Conservation (phyloP, 2,329 filamentous ascomycete species). For the Cladophialophora psammophila region DNA sequence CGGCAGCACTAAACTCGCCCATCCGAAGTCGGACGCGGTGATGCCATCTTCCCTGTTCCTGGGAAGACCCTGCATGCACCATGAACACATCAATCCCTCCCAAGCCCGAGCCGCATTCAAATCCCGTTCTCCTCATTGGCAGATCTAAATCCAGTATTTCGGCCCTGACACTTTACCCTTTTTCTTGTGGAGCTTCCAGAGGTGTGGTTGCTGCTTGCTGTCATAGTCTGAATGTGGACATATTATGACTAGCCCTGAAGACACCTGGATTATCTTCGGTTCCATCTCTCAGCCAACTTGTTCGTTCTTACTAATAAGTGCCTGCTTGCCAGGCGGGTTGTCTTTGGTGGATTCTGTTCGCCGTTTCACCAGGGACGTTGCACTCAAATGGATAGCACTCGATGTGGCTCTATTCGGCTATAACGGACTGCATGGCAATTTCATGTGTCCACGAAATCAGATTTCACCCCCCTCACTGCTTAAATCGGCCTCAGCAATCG, state of each 20-base stretch:
- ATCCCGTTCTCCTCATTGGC: slow-evolving; percentile 25
- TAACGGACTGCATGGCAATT: neutral
- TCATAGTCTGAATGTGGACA: neutral
- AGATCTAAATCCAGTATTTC: neutral
- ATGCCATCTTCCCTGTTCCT: slow-evolving; percentile 19
- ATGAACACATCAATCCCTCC: slow-evolving; percentile 9
- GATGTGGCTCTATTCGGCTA: slow-evolving; percentile 1
- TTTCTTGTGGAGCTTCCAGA: neutral
- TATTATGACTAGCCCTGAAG: neutral
- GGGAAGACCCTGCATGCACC: slow-evolving; percentile 31
- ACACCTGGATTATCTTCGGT: slow-evolving; percentile 1
- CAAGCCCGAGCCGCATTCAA: slow-evolving; percentile 30
- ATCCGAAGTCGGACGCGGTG: slow-evolving; percentile 32
- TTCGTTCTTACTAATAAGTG: neutral
- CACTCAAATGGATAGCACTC: neutral
- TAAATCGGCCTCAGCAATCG: neutral
- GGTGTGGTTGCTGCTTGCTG: neutral
- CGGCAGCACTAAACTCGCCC: slow-evolving; percentile 32
- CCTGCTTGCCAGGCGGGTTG: neutral
- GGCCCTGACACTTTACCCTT: slow-evolving; percentile 9
- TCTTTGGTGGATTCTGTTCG: neutral
- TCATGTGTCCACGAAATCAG: slow-evolving; percentile 6
- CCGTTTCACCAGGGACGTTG: neutral
- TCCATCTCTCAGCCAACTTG: neutral
- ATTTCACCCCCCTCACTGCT: neutral